A percentile compares a stretch with the other conserved stretches of the same genome.
phyloP scores from a whole-genome alignment of 805 yeast genomes.

The Yueomyces sinensis region DNA sequence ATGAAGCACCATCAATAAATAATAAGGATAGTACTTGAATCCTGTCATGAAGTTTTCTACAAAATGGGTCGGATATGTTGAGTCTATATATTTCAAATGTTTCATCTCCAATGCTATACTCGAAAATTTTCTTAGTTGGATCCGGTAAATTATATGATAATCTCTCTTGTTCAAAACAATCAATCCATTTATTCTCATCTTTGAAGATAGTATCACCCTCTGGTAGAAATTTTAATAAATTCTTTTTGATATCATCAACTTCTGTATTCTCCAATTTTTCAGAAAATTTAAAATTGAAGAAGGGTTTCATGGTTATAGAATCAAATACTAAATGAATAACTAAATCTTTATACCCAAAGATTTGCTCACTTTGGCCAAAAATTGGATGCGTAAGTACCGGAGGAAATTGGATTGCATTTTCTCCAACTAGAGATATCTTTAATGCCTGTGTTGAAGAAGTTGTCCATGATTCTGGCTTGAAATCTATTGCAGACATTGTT shows the following conservation, averaged over 20 bases:
- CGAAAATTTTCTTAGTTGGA: conserved; percentile 22
- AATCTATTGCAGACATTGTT: conserved; percentile 17
- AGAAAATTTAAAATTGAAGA: conserved; percentile 44
- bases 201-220: conserved; percentile 38
- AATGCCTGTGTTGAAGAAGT: conserved; percentile 56
- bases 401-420: conserved; percentile 45
- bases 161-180: conserved; percentile 36
- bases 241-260: conserved; percentile 44
- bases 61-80: conserved; percentile 19
- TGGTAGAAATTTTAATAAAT: conserved; percentile 49
- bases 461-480: conserved; percentile 66
- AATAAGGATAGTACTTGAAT: conserved; percentile 70
- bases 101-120: conserved; percentile 26
- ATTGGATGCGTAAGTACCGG: conserved; percentile 88
- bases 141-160: conserved; percentile 28
- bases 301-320: conserved; percentile 59
- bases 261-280: conserved; percentile 39
- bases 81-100: conserved; percentile 38
- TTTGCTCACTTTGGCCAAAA: conserved; percentile 81
- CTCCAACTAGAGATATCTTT: conserved; percentile 45
- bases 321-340: conserved; percentile 61
- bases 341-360: conserved; percentile 71
- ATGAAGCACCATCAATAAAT: conserved; percentile 89
- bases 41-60: conserved; percentile 45
- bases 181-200: conserved; percentile 60